These are phyloP conservation scores for Cyberlindnera mrakii DNA, from an alignment of 805 yeast species.

Conservation along the genomic window DNA sequence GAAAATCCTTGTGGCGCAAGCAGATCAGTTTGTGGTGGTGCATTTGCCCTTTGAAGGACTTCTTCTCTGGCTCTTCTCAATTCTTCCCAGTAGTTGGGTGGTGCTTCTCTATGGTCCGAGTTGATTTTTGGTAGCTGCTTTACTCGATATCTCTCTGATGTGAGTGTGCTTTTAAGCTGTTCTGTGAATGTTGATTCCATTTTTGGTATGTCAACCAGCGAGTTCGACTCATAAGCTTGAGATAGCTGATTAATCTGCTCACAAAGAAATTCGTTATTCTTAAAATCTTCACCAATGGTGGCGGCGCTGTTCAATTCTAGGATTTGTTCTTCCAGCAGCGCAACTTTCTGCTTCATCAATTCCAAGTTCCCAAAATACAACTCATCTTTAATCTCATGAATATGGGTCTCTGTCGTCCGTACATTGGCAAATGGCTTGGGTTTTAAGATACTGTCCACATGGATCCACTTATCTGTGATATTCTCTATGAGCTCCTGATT, in stretches of 20 bases:
- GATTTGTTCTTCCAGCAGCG: conserved; percentile 15
- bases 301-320: conserved; percentile 7
- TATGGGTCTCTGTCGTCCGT: conserved; percentile 12
- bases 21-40: conserved; percentile 1
- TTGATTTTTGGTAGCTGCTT: conserved; percentile 12
- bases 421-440: conserved; percentile 27
- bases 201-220: conserved; percentile 1
- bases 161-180: conserved; percentile 4
- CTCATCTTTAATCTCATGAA: conserved; percentile 13
- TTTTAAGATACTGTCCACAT: conserved; percentile 36
- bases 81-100: conserved; percentile 21
- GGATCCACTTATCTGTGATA: conserved; percentile 40
- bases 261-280: conserved; percentile 3
- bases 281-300: conserved; percentile 1
- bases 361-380: conserved; percentile 21
- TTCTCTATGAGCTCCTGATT: conserved; percentile 47
- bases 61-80: conserved; percentile 12
- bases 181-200: conserved; percentile 5
- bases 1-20: not conserved
- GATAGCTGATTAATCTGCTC: conserved; percentile 8
- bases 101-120: conserved; percentile 17
- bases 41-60: conserved; percentile 1
- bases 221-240: conserved; percentile 4
- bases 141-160: conserved; percentile 2
- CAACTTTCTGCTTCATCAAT: conserved; percentile 19